Base-by-base conservation (phyloP, 495 filamentous ascomycete species). In the Hypoxylon fragiforme region DNA sequence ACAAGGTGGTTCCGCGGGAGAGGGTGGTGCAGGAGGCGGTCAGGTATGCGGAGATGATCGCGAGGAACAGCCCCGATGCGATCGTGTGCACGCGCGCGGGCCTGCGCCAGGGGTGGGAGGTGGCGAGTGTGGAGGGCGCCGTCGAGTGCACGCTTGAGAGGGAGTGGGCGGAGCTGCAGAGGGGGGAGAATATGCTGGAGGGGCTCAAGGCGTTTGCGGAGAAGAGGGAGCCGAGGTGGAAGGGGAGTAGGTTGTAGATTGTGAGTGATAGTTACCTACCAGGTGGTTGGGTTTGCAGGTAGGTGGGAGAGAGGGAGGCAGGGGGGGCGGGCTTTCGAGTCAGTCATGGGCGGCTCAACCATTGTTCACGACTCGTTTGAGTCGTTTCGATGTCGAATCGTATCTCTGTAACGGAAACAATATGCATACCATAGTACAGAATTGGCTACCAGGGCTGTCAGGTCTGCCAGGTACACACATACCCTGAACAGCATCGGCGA, bases 1-100 rank as follows among this genome's bases (percentile, higher is more conserved):
- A 95, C 69, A 80, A 78, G 62, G 80, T 94, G 31, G 81, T 86
- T 18, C 61, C 70, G 5, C 69, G 53, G 21, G 76, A 74, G 39
- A 54, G 54, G 7, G 74, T 79, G 16, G 71, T 85, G n/a, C 64
- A 61, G 15, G 76, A 81, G 68, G 81, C 81, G 18, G 57, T 87
- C 0, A 69, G 64, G 44, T 44, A 79, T 52, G 85, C 84, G 5
- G 65, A 70, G 51, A 69, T 77, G 62, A 74, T 88, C 20, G 79
- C 74, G 9, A 70, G 55, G 49, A 85, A 85, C 66, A 89, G 83
- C 65, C 91, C 89, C 2, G 90, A 95, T 64, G 78, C 84, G 14
- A 75, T 92, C 24, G 79, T 91, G 63, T 83, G 86, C 26, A 85
- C 76, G 31, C 77, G 86, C 43, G 79, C 81, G 43, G 89, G 85